phyloP scores from a whole-genome alignment of 1,284 basidiomycete species.

The Papiliotrema fonsecae region DNA sequence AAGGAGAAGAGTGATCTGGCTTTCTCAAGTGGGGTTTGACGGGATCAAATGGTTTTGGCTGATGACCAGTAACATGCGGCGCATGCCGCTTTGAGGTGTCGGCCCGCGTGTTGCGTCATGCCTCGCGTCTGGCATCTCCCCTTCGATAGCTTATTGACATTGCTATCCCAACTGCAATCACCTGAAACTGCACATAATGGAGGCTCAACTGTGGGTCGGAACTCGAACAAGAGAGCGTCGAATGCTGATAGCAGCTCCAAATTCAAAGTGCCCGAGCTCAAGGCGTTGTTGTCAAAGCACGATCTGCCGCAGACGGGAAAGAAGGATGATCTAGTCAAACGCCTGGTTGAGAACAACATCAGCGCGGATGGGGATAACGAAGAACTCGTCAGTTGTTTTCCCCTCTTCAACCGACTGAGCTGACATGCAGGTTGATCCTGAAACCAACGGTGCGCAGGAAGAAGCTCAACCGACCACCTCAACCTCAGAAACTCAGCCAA shows the following conservation, averaged over 20 bases:
- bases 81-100: too few relatives aligned
- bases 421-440: neutral
- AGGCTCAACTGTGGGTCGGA: constrained; percentile 17
- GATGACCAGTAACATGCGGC: too few relatives aligned
- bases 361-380: constrained; percentile 18
- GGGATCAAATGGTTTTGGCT: too few relatives aligned
- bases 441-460: neutral
- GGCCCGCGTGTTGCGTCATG: too few relatives aligned
- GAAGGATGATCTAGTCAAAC: constrained; percentile 48
- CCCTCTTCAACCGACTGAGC: neutral
- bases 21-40: too few relatives aligned
- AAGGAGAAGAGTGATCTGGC: too few relatives aligned
- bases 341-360: constrained; percentile 41
- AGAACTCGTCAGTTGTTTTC: constrained; percentile 17
- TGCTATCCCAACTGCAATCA: neutral
- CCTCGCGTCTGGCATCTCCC: too few relatives aligned
- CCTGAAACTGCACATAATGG: constrained; percentile 9
- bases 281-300: constrained; percentile 44
- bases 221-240: neutral
- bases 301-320: constrained; percentile 41
- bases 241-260: constrained; percentile 32
- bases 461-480: neutral
- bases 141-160: neutral
- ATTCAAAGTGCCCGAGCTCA: constrained; percentile 49
- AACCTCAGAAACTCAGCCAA: neutral